Conservation (phyloP, 257 asterid genomes). For the Rauvolfia tetraphylla region DNA sequence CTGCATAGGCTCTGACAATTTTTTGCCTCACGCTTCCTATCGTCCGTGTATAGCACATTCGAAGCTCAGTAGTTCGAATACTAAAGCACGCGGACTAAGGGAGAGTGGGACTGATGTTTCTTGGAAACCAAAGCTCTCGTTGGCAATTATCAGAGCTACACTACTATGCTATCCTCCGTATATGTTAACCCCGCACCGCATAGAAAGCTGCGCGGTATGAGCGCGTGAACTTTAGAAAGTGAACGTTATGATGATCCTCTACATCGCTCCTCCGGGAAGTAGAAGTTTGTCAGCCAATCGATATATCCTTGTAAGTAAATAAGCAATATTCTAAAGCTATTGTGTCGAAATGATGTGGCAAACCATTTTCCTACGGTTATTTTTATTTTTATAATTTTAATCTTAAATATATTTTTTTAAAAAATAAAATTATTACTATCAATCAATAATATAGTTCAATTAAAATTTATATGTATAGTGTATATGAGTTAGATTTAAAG, state of each 20-base stretch:
- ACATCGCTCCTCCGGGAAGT: not conserved
- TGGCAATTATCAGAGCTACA: not conserved
- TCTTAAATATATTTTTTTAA: too few relatives aligned
- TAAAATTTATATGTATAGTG: too few relatives aligned
- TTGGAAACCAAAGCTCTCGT: not conserved
- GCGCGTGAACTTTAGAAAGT: conserved; percentile 18
- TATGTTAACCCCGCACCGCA: conserved; percentile 16
- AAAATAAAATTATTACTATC: too few relatives aligned
- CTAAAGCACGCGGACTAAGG: not conserved
- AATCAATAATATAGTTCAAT: too few relatives aligned
- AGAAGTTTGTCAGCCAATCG: not conserved
- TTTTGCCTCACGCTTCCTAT: not conserved
- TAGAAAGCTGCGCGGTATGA: conserved; percentile 18
- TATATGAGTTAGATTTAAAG: too few relatives aligned
- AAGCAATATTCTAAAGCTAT: not conserved
- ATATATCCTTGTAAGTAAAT: not conserved
- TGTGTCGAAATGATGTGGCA: not conserved
- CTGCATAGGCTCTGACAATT: not conserved
- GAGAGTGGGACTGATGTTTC: not conserved
- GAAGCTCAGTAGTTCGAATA: too few relatives aligned
- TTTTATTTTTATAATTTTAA: too few relatives aligned
- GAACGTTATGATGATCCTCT: conserved; percentile 12
- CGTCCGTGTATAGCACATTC: not conserved
- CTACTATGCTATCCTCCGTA: not conserved
- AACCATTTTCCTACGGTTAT: not conserved